Evolutionary conservation across 169 alveolate species (phyloP), one percentile per base, ranked within the genome.

Genomic region (Plasmodium fragile): DNA sequence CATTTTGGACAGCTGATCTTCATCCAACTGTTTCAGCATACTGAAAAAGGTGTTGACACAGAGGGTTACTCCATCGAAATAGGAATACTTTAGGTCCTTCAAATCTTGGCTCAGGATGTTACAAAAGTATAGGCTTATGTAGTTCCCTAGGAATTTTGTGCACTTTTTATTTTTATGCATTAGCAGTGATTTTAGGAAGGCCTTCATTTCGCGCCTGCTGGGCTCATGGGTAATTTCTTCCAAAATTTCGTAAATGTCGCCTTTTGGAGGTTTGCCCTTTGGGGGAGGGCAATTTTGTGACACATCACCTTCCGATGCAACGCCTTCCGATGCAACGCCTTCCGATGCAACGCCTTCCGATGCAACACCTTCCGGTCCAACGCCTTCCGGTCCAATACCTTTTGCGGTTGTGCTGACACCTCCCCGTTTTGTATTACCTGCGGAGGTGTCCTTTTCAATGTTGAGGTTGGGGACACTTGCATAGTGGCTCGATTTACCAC

Each of bases 1-100:
- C 92, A 91, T 91, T 91, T 81, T 91, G 28, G 92, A 69, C 73
- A 91, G 28, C 75, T 91, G 94, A 0, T 45, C 41, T 81, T 91
- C 92, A 81, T 91, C 87, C 59, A 91, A 81, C 55, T 91, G 92
- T 70, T 43, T 91, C 34, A 91, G 18, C 16, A 90, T 34, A 72
- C 81, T 81, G 22, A 91, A 91, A 81, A 91, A 91, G 0, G 85
- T 69, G 28, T 91, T 81, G 22, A 91, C 94, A 81, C 92, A 69
- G 45, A 91, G 73, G 73, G 77, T 55, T 36, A 91, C 94, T 32
- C 94, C 94, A 81, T 91, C 94, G 73, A 52, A 81, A 91, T 81
- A 91, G 39, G 18, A 69, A 71, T 79, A 25, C 39, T 91, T 91
- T 59, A 91, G 43, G 39, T 91, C 83, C 39, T 81, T 80, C 75